phyloP scores from a whole-genome alignment of 768 basidiomycete genomes.

The Podaxis sp. region DNA sequence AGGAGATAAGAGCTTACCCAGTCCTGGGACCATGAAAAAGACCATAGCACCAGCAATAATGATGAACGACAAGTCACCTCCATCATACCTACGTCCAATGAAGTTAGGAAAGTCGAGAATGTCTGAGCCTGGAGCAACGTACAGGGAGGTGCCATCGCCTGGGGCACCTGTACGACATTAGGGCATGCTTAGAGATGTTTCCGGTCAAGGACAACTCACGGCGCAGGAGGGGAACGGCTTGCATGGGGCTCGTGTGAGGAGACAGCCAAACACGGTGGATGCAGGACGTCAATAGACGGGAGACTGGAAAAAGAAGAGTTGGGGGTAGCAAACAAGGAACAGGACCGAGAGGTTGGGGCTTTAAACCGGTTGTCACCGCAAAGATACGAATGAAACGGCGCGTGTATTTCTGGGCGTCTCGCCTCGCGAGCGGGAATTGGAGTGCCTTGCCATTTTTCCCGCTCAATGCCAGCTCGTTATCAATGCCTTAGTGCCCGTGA shows the following conservation, averaged over 20 bases:
- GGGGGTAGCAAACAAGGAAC: neutral
- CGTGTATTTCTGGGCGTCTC: constrained; percentile 1
- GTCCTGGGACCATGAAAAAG: constrained; percentile 75
- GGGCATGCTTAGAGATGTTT: neutral
- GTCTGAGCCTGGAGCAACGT: neutral
- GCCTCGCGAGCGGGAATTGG: constrained; percentile 2
- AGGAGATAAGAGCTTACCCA: constrained; percentile 41
- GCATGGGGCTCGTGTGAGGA: neutral
- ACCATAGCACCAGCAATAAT: constrained; percentile 70
- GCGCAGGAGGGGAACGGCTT: neutral
- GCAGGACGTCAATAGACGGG: neutral
- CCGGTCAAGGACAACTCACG: constrained; percentile 3
- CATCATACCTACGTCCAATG: constrained; percentile 52
- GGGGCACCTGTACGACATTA: neutral
- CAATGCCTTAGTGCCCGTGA: neutral
- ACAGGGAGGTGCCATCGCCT: constrained; percentile 14
- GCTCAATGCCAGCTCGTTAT: constrained; percentile 1
- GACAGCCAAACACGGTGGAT: neutral
- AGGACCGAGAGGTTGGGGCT: neutral
- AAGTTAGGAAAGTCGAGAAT: constrained; percentile 1
- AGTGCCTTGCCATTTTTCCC: constrained; percentile 10
- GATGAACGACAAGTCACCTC: constrained; percentile 73
- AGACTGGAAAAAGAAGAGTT: neutral
- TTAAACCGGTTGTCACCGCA: constrained; percentile 7
- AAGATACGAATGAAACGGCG: constrained; percentile 12